Base-by-base conservation (phyloP, 2,329 filamentous ascomycete genomes). In the Fusarium sp. region DNA sequence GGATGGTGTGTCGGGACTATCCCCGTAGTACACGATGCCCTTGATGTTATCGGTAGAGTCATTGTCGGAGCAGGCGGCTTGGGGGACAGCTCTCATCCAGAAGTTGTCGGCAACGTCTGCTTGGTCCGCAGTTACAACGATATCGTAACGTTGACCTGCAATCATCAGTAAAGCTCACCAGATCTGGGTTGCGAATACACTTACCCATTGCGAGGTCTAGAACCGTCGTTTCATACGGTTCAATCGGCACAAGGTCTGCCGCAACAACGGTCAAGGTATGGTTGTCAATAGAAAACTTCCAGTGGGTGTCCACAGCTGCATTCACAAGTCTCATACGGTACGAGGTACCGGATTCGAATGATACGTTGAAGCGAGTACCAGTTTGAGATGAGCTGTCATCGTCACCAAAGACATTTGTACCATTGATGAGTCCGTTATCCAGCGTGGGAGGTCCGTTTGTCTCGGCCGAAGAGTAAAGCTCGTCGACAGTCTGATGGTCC, bases 201-300 rank as follows among this genome's bases (percentile, higher is more conserved):
- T 36, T n/a, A 72, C 67, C 70, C 70, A 73, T 73, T 11, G 43
- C 62, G 1, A 73, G 13, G 13, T 69, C 38, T 0, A 73, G 6
- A 6, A 82, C 53, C 0, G 81, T 79, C 1, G 87, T 84, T 1
- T 77, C 76, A 62, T 85, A 91, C 0, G 88, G 88, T 24, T 80
- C 71, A 24, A 91, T 81, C 3, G 88, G 86, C 0, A 90, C 85
- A 6, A 90, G 77, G 62, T 90, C 89, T n/a, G 77, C 79, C 1
- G 84, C 81, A 39, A 91, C 88, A 36, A 91, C 87, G 0, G 80
- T 85, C 69, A 91, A 75, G 1, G 73, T 82, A 74, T 91, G 89
- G 51, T 85, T 83, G 74, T 88, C 86, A 60, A 88, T 86, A 34
- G 79, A 80, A 69, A 88, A 87, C 63, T 82, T 81, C 74, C 81